phyloP scores from a whole-genome alignment of 2,329 filamentous ascomycete genomes.

The Aplosporella prunicola region DNA sequence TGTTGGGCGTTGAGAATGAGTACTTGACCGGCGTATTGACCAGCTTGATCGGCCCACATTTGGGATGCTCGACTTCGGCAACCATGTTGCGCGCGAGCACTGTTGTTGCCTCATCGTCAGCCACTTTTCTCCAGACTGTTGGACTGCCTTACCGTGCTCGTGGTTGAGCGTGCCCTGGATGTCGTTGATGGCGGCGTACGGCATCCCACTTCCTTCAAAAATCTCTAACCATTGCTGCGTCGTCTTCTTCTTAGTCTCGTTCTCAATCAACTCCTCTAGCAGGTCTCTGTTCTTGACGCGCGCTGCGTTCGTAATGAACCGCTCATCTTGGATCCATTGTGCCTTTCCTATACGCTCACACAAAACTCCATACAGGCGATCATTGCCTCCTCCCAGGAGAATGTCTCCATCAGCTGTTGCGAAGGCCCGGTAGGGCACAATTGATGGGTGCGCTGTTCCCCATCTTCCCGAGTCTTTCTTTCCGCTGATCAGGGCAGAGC shows the following conservation, averaged over 20 bases:
- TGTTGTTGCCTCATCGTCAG: constrained; percentile 23
- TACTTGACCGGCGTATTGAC: constrained; percentile 95
- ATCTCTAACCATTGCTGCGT: constrained; percentile 81
- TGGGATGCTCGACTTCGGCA: constrained; percentile 70
- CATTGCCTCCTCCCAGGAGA: constrained; percentile 55
- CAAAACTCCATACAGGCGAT: constrained; percentile 51
- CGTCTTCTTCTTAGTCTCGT: constrained; percentile 62
- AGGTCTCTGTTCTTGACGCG: constrained; percentile 61
- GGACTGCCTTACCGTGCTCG: constrained; percentile 55
- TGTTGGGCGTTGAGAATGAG: constrained; percentile 67
- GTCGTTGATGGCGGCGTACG: constrained; percentile 91
- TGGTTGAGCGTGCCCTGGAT: constrained; percentile 76
- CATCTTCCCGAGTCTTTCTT: constrained; percentile 81
- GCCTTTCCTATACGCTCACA: constrained; percentile 48
- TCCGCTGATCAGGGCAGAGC: constrained; percentile 80
- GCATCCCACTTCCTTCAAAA: constrained; percentile 86
- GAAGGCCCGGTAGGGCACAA: constrained; percentile 88
- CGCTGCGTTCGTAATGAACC: constrained; percentile 50
- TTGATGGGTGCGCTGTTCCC: constrained; percentile 97
- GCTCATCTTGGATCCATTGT: constrained; percentile 48
- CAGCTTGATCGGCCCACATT: constrained; percentile 77
- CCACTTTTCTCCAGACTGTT: neutral
- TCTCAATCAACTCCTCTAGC: constrained; percentile 72
- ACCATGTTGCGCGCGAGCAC: constrained; percentile 78
- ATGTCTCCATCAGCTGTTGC: constrained; percentile 54